Evolutionary conservation across 306 rosid species (phyloP).

Genomic region (Abrus precatorius): DNA sequence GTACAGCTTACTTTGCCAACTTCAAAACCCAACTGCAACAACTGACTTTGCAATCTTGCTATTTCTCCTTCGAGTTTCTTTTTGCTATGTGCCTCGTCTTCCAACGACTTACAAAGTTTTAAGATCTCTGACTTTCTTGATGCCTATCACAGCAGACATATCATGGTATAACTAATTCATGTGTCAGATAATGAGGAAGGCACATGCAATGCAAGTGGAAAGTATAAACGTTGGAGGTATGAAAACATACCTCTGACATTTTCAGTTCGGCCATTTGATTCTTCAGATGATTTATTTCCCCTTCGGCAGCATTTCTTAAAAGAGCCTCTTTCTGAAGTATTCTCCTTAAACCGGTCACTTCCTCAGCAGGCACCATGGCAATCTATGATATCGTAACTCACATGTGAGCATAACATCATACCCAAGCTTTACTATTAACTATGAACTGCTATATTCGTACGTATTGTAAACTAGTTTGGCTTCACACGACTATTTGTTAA

Average conservation of each 20-base stretch:
- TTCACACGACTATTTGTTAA: not conserved
- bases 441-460: not conserved
- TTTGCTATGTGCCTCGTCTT: slow-evolving; percentile 66
- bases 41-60: slow-evolving; percentile 72
- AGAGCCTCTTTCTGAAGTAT: slow-evolving; percentile 69
- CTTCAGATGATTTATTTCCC: slow-evolving; percentile 70
- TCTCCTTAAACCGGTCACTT: slow-evolving; percentile 66
- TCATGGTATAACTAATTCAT: slow-evolving; percentile 40
- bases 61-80: slow-evolving; percentile 83
- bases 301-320: slow-evolving; percentile 73
- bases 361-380: slow-evolving; percentile 55
- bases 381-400: slow-evolving; percentile 37
- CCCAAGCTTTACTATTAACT: not conserved
- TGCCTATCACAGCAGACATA: slow-evolving; percentile 55
- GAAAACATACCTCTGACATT: slow-evolving; percentile 72
- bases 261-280: slow-evolving; percentile 70
- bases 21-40: slow-evolving; percentile 76
- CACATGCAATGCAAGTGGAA: slow-evolving; percentile 17
- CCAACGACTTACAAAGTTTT: slow-evolving; percentile 69
- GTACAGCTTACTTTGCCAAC: slow-evolving; percentile 68
- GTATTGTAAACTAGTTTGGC: slow-evolving; percentile 4
- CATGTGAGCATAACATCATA: slow-evolving; percentile 32
- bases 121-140: slow-evolving; percentile 68
- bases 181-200: slow-evolving; percentile 15
- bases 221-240: slow-evolving; percentile 29